Conservation (phyloP, 2,329 filamentous ascomycete species). For the Paraconiothyrium sp. region DNA sequence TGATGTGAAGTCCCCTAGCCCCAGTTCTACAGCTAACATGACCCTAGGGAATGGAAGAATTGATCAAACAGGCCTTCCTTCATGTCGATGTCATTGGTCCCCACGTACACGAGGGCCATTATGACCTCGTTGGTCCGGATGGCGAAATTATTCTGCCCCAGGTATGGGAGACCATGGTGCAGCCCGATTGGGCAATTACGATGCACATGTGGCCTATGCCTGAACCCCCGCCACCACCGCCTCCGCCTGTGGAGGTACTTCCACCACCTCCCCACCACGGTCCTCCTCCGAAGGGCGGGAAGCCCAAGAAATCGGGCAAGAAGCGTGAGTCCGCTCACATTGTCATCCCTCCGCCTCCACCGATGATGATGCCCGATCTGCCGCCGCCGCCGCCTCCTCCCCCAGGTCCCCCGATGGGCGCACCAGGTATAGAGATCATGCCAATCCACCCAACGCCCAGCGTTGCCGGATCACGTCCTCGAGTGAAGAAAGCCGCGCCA, state of each 20-base stretch:
- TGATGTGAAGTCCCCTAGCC: constrained; percentile 76
- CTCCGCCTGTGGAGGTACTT: constrained; percentile 7
- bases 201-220: constrained; percentile 59
- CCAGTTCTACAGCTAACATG: constrained; percentile 46
- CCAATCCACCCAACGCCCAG: constrained; percentile 9
- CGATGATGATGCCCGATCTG: constrained; percentile 14
- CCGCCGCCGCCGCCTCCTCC: constrained; percentile 22
- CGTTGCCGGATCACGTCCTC: constrained; percentile 1
- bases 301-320: constrained; percentile 14
- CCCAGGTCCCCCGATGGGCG: neutral
- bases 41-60: constrained; percentile 66
- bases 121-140: constrained; percentile 57
- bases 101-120: constrained; percentile 56
- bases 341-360: constrained; percentile 17
- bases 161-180: constrained; percentile 56
- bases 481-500: constrained; percentile 10
- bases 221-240: constrained; percentile 35
- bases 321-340: constrained; percentile 23
- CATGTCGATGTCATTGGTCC: constrained; percentile 55
- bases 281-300: neutral
- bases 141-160: constrained; percentile 58
- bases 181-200: constrained; percentile 56
- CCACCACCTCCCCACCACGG: constrained; percentile 11
- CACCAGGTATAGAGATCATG: constrained; percentile 4
- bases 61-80: constrained; percentile 58